These are phyloP conservation scores for Thamnidium elegans DNA, from an alignment of 192 early-diverging fungal genomes.

Conservation along the genomic window DNA sequence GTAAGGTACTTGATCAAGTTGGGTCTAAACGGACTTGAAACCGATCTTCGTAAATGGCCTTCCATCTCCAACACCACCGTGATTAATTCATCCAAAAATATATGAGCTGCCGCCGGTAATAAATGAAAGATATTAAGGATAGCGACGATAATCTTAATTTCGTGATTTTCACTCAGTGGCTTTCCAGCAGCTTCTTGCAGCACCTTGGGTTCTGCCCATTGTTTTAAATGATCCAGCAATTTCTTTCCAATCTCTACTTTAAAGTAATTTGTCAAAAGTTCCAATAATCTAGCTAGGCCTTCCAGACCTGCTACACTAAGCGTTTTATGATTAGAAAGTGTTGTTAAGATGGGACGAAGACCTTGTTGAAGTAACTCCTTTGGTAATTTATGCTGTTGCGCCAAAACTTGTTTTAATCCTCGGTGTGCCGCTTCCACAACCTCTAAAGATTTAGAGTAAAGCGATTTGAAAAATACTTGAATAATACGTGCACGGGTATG, in stretches of 20 bases:
- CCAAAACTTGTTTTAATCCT: constrained; percentile 79
- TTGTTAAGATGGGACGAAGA: constrained; percentile 90
- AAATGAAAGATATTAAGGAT: constrained; percentile 93
- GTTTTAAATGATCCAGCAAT: constrained; percentile 94
- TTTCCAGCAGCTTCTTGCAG: constrained; percentile 78
- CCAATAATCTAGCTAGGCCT: constrained; percentile 87
- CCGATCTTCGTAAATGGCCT: constrained; percentile 67
- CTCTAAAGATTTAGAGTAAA: constrained; percentile 94
- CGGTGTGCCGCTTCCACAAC: constrained; percentile 93
- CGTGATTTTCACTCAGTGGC: constrained; percentile 83
- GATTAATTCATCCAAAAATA: constrained; percentile 91
- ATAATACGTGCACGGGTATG: constrained; percentile 86
- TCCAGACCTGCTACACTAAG: constrained; percentile 92
- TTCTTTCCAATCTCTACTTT: constrained; percentile 98
- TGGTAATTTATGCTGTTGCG: constrained; percentile 84
- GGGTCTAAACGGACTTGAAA: constrained; percentile 90
- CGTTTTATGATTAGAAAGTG: constrained; percentile 91
- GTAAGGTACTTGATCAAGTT: constrained; percentile 91
- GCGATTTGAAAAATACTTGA: constrained; percentile 96
- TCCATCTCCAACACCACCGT: constrained; percentile 88
- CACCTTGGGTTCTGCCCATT: constrained; percentile 87
- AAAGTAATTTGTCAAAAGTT: constrained; percentile 96
- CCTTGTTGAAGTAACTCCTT: constrained; percentile 94
- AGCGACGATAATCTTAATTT: constrained; percentile 92
- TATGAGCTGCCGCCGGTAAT: constrained; percentile 84